These are phyloP conservation scores for Arthromyces matolae DNA, from an alignment of 768 basidiomycete species.

Conservation along the genomic window DNA sequence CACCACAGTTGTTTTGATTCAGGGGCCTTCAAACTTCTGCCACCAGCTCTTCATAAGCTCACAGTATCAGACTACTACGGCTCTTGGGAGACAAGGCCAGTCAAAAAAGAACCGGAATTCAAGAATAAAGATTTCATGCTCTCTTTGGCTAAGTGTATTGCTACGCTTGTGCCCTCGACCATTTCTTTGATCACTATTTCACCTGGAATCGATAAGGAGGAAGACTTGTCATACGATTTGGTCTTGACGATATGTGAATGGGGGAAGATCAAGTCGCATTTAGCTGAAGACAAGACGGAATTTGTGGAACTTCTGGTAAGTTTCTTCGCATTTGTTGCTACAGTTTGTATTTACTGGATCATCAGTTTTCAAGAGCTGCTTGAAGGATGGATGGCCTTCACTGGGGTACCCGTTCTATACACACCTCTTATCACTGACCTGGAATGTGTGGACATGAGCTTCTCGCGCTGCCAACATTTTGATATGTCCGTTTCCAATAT, in stretches of 20 bases:
- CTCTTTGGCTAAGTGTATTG: background rate
- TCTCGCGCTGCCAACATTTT: too few species aligned
- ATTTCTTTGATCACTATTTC: constrained; percentile 8
- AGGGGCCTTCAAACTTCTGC: constrained; percentile 22
- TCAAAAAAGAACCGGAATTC: background rate
- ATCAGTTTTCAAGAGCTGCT: too few species aligned
- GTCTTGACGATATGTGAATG: constrained; percentile 5
- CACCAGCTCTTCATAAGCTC: constrained; percentile 16
- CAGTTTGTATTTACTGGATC: background rate
- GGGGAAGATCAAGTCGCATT: constrained; percentile 7
- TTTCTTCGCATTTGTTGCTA: background rate
- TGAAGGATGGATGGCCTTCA: too few species aligned
- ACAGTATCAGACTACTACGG: constrained; percentile 22
- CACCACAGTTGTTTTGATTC: constrained; percentile 23
- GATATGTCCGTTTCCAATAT: too few species aligned
- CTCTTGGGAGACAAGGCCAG: constrained; percentile 10
- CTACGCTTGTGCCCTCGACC: background rate
- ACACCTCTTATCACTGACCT: too few species aligned
- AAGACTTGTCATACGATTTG: constrained; percentile 1
- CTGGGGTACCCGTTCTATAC: too few species aligned
- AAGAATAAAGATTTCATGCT: constrained; percentile 7
- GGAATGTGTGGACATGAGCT: too few species aligned
- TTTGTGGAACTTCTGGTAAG: constrained; percentile 18
- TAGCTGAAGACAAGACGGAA: constrained; percentile 4
- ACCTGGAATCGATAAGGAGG: constrained; percentile 2